A percentile compares a stretch with the other conserved stretches of the same genome.
Conservation (phyloP, 371 early-diverging fungal species). For the Agmasoma carcini region DNA sequence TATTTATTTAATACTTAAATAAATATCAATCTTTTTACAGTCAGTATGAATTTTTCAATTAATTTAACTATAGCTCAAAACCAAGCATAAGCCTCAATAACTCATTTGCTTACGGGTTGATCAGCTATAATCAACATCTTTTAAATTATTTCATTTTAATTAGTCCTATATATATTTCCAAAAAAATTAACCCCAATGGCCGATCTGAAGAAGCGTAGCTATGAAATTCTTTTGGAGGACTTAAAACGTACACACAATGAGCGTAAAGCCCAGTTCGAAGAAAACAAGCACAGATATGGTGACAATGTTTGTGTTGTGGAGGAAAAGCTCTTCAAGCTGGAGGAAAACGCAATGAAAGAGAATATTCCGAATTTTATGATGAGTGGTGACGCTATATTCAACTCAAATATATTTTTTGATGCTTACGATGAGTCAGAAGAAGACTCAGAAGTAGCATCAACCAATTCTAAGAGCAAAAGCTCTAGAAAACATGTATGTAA, state of each 20-base stretch:
- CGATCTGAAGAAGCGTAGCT: neutral
- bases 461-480: neutral
- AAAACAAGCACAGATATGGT: slow-evolving; percentile 4
- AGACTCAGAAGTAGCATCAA: neutral
- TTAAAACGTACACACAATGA: slow-evolving; percentile 15
- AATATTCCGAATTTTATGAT: neutral
- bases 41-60: too few species aligned
- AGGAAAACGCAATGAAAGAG: slow-evolving; percentile 11
- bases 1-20: too few species aligned
- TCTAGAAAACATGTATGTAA: slow-evolving; percentile 50
- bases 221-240: slow-evolving; percentile 22
- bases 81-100: too few species aligned
- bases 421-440: slow-evolving; percentile 1
- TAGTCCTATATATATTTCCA: too few species aligned
- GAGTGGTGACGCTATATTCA: slow-evolving; percentile 4
- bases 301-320: neutral
- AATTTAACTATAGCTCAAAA: too few species aligned
- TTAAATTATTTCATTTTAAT: too few species aligned
- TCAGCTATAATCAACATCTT: too few species aligned
- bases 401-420: slow-evolving; percentile 16
- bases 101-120: too few species aligned
- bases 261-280: slow-evolving; percentile 19
- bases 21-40: too few species aligned
- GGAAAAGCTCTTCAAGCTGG: slow-evolving; percentile 9
- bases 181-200: too few species aligned